Evolutionary conservation across 164 flowering plant species (phyloP).

Genomic region (Sextonia rubra): DNA sequence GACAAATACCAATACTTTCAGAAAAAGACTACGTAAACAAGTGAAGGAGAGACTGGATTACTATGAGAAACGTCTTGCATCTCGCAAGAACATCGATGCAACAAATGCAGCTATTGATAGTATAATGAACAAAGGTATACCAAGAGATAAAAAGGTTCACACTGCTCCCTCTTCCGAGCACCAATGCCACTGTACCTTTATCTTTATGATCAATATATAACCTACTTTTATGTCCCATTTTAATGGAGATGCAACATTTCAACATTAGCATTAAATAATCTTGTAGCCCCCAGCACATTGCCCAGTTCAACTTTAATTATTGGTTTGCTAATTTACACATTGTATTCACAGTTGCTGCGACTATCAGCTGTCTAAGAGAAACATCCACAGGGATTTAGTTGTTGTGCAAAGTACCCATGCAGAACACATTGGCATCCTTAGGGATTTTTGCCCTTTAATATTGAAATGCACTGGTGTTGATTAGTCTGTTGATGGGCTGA

Average conservation of each 20-base stretch:
- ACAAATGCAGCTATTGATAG: conserved; percentile 78
- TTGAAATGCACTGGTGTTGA: too few relatives aligned
- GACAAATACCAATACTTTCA: conserved; percentile 53
- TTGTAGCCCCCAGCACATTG: background rate
- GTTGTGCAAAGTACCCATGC: too few relatives aligned
- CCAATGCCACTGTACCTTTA: background rate
- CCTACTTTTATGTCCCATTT: background rate
- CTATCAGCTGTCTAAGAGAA: too few relatives aligned
- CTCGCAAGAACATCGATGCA: conserved; percentile 90
- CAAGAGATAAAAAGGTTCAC: background rate
- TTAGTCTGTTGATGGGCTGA: too few relatives aligned
- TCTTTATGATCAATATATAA: too few relatives aligned
- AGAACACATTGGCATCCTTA: too few relatives aligned
- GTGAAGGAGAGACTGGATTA: conserved; percentile 96
- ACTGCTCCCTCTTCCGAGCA: background rate
- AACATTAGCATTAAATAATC: too few relatives aligned
- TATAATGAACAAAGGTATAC: conserved; percentile 38
- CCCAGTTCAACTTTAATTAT: background rate
- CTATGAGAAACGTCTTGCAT: conserved; percentile 96
- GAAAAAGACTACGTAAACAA: conserved; percentile 91
- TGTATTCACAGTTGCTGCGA: too few relatives aligned
- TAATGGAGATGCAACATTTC: background rate
- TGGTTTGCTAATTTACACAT: background rate
- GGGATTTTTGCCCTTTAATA: too few relatives aligned
- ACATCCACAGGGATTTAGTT: too few relatives aligned